Evolutionary conservation across 1,139 yeast genomes (phyloP), one percentile per base, ranked within the genome.

Genomic region (Meyerozyma athensensis): DNA sequence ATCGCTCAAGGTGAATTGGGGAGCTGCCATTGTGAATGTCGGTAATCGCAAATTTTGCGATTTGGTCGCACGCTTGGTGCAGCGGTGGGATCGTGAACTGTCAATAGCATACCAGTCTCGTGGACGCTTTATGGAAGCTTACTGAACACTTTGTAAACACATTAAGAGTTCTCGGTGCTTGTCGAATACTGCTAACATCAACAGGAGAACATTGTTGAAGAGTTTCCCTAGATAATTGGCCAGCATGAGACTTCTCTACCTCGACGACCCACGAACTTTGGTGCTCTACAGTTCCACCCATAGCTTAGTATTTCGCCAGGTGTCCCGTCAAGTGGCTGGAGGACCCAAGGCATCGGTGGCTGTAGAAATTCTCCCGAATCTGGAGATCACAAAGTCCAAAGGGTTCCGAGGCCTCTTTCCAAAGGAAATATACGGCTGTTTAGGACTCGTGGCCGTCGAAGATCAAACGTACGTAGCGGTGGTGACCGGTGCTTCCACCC

Each of bases 361-460:
- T 19, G 76, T 78, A 34, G 83, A 79, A 50, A 54, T 78, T 35
- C 59, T 68, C 4, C 59, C 72, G 13, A 72, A 68, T 42, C 54
- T 58, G 1, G 59, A 61, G 16, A 59, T 74, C 44, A 55, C 65
- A 18, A 49, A 58, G 36, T 68, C 63, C 36, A 58, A 61, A 12
- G 71, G 71, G 2, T 82, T 65, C 54, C 70, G 65, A 43, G 53
- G 60, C 19, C 62, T 89, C 23, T 61, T 82, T 13, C 67, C 69
- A 20, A 68, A 77, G 16, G 82, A 82, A 19, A 72, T 86, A 14
- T 71, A 67, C 49, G 98, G 99, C 1, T 87, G 94, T 50, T 61
- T 92, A 17, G 99, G 99, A 0, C 64, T 94, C 35, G 82, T 90
- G 30, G 77, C 77, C 43, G 71, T 86, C 26, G 81, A 75, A 14